Conservation (phyloP, 495 filamentous ascomycete species). For the Aspergillus ellipticus region DNA sequence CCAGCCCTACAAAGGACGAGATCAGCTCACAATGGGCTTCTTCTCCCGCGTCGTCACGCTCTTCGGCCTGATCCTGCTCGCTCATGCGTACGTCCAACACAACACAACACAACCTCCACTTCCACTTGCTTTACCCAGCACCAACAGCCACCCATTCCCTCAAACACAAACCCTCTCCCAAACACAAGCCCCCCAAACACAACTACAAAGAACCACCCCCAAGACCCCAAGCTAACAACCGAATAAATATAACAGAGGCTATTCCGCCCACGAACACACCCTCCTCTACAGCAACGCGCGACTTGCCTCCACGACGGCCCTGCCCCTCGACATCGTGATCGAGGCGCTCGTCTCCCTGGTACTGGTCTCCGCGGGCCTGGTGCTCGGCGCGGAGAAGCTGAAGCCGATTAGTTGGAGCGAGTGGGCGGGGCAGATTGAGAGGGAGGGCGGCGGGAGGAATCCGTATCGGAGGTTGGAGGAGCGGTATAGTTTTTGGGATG, state of each 20-base stretch:
- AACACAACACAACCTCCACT: neutral
- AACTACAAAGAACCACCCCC: neutral
- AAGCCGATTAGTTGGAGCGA: slow-evolving; percentile 77
- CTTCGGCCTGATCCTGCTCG: slow-evolving; percentile 63
- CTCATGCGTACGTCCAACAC: slow-evolving; percentile 62
- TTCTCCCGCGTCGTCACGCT: slow-evolving; percentile 59
- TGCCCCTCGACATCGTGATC: slow-evolving; percentile 69
- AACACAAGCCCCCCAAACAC: neutral
- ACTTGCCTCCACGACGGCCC: slow-evolving; percentile 45
- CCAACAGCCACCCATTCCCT: neutral
- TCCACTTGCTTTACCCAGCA: neutral
- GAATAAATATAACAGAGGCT: slow-evolving; percentile 52
- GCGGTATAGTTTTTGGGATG: slow-evolving; percentile 65
- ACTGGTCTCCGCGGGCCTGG: slow-evolving; percentile 66
- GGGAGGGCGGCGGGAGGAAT: slow-evolving; percentile 52
- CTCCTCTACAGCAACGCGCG: slow-evolving; percentile 58
- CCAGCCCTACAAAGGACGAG: neutral
- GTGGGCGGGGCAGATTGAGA: slow-evolving; percentile 81
- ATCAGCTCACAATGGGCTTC: slow-evolving; percentile 53
- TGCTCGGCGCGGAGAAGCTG: slow-evolving; percentile 63
- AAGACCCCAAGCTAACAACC: slow-evolving; percentile 2
- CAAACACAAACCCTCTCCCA: neutral
- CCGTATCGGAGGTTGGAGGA: slow-evolving; percentile 54
- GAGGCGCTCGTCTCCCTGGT: slow-evolving; percentile 62
- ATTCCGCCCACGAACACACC: slow-evolving; percentile 82